phyloP scores from a whole-genome alignment of 768 basidiomycete species.

The Auricularia sp. region DNA sequence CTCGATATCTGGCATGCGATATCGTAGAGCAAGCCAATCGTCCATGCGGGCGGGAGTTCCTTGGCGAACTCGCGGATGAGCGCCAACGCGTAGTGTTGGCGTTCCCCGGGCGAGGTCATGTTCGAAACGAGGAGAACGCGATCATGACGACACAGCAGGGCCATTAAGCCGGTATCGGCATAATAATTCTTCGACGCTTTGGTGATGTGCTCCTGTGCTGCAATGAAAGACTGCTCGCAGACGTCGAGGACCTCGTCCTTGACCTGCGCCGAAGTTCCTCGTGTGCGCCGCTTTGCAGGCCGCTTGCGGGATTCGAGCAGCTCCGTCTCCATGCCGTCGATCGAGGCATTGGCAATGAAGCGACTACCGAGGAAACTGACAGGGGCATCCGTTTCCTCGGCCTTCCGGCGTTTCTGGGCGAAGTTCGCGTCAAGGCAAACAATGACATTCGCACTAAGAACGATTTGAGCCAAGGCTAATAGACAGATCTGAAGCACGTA shows the following conservation, averaged over 20 bases:
- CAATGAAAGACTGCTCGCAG: slow-evolving; percentile 6
- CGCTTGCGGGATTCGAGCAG: background rate
- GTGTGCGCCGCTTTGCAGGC: background rate
- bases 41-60: slow-evolving; percentile 10
- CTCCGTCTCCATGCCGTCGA: background rate
- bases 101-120: slow-evolving; percentile 6
- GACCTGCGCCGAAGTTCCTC: background rate
- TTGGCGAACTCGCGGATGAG: background rate
- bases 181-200: slow-evolving; percentile 4
- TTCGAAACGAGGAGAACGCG: slow-evolving; percentile 3
- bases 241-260: background rate
- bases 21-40: slow-evolving; percentile 25
- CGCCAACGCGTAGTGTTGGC: slow-evolving; percentile 7
- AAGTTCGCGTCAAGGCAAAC: slow-evolving; percentile 7
- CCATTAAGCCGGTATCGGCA: slow-evolving; percentile 9
- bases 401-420: background rate
- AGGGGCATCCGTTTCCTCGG: background rate
- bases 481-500: background rate
- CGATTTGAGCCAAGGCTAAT: no score
- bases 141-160: slow-evolving; percentile 7
- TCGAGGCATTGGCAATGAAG: background rate
- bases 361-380: background rate
- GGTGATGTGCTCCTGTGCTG: slow-evolving; percentile 5
- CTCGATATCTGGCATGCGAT: slow-evolving; percentile 28
- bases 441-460: background rate